Evolutionary conservation across 768 basidiomycete species (phyloP), one percentile per base, ranked within the genome.

Genomic region (Cystobasidiopsis lactophilus): DNA sequence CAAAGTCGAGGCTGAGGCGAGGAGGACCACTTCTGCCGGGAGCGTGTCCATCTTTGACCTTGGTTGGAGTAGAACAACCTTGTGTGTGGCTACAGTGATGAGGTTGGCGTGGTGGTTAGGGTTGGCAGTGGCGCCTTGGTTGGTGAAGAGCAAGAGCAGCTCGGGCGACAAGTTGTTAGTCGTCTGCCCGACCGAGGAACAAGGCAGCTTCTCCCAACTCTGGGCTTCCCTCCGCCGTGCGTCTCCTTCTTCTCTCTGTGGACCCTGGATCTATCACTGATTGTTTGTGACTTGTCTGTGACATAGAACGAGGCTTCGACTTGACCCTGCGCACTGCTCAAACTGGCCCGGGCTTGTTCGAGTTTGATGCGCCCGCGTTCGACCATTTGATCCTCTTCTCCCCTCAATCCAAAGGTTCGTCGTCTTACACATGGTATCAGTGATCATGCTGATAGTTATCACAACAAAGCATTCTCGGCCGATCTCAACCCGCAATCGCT

Each of bases 401-500:
- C 3, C 41, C 41, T 19, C 18, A 26, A 7, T 11, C 27, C 33
- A 43, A 52, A 43, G 23, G 52, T 53, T 13, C 33, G 52, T 29
- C 9, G 23, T 1, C 33, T 26, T 7, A 4, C 27, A 9, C 19
- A 26, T 47, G 23, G 14, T 13, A 26, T 13, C 24, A 7, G 7
- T 47, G 24, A 4, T 14, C 29, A 14, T 27, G 45, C 45, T 47
- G 45, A 47, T 24, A 11, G 16, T 27, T 23, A 18, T 47, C 24
- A 14, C 16, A 47, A 18, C 19, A 26, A 19, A 11, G 24, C 29
- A 31, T 47, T 30, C 24, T 31, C 80, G 0, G 64, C 73, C 55
- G 83, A 95, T 64, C 74, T 85, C 58, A 78, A 78, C 2, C 88
- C 82, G 1, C 83, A 91, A 64, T 73, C 78, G 13, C 72, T 96